phyloP scores from a whole-genome alignment of 2,329 filamentous ascomycete genomes.

The Fusarium staphyleae region DNA sequence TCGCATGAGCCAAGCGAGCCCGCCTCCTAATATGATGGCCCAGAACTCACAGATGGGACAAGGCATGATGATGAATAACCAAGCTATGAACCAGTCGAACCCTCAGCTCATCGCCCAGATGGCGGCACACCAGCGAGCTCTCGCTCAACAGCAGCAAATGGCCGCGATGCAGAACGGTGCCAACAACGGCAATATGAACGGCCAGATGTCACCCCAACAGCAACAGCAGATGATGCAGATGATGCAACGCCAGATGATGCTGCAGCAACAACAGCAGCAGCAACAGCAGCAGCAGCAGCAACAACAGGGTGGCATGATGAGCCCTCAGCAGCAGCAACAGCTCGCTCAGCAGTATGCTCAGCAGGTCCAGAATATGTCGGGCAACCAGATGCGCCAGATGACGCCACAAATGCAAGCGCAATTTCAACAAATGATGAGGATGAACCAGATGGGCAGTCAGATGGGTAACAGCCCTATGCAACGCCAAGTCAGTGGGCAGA shows the following conservation, averaged over 20 bases:
- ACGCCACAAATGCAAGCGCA: constrained; percentile 47
- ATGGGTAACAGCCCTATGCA: constrained; percentile 44
- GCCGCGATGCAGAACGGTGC: constrained; percentile 50
- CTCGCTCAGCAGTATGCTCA: constrained; percentile 54
- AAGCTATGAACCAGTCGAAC: constrained; percentile 50
- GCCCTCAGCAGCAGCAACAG: constrained; percentile 51
- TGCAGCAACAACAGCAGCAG: constrained; percentile 48
- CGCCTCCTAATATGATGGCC: constrained; percentile 65
- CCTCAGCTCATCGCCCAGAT: constrained; percentile 55
- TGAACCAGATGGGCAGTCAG: constrained; percentile 46
- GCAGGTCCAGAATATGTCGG: constrained; percentile 52
- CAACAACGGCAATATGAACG: constrained; percentile 48
- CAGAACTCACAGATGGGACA: constrained; percentile 62
- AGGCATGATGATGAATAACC: constrained; percentile 61
- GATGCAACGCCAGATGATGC: constrained; percentile 49
- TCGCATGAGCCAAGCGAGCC: constrained; percentile 68
- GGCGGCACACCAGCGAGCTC: constrained; percentile 55
- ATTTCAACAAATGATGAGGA: constrained; percentile 47
- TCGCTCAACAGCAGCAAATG: constrained; percentile 56
- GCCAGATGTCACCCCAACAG: constrained; percentile 50
- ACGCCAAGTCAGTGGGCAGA: constrained; percentile 45
- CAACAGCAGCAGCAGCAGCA: constrained; percentile 42
- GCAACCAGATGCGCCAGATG: constrained; percentile 45
- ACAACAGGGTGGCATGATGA: constrained; percentile 51
- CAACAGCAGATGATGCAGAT: constrained; percentile 49